Conservation (phyloP, 495 filamentous ascomycete genomes). For the Daldinia vernicosa region DNA sequence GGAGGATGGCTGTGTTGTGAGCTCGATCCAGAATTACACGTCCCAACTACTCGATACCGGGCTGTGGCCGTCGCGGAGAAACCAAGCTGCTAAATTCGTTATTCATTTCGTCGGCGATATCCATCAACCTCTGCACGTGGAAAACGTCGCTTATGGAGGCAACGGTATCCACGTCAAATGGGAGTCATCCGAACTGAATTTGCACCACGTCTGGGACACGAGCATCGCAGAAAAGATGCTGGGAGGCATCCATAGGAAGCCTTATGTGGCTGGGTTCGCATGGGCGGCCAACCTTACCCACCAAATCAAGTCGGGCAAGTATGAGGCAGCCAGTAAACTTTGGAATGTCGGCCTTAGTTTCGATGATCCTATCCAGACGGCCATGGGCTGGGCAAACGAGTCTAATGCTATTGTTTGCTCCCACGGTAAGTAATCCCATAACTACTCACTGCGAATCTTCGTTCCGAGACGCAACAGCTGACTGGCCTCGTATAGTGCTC, state of each 20-base stretch:
- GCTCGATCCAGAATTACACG: constrained; percentile 68
- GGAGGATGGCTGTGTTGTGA: constrained; percentile 67
- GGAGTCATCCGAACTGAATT: constrained; percentile 55
- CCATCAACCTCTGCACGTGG: constrained; percentile 71
- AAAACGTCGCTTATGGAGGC: constrained; percentile 66
- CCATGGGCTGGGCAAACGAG: constrained; percentile 69
- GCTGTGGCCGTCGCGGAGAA: constrained; percentile 50
- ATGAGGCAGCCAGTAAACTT: constrained; percentile 42
- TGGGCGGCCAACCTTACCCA: constrained; percentile 63
- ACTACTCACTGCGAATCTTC: not conserved
- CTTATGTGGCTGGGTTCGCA: constrained; percentile 54
- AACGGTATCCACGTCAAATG: constrained; percentile 69
- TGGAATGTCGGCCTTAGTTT: constrained; percentile 65
- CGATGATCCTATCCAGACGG: constrained; percentile 56
- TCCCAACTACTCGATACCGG: constrained; percentile 54
- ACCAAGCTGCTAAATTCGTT: constrained; percentile 68
- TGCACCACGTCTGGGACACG: constrained; percentile 72
- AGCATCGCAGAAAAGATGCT: constrained; percentile 68
- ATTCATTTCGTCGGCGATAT: constrained; percentile 73
- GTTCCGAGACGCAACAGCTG: constrained; percentile 9
- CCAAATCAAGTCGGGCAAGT: constrained; percentile 64
- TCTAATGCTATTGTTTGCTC: constrained; percentile 69
- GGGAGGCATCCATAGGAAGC: constrained; percentile 55
- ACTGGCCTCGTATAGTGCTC: constrained; percentile 55
- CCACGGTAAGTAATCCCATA: constrained; percentile 48